Evolutionary conservation across 371 early-diverging fungal species (phyloP), one percentile per base, ranked within the genome.

Genomic region (Polyrhizophydium stewartii): DNA sequence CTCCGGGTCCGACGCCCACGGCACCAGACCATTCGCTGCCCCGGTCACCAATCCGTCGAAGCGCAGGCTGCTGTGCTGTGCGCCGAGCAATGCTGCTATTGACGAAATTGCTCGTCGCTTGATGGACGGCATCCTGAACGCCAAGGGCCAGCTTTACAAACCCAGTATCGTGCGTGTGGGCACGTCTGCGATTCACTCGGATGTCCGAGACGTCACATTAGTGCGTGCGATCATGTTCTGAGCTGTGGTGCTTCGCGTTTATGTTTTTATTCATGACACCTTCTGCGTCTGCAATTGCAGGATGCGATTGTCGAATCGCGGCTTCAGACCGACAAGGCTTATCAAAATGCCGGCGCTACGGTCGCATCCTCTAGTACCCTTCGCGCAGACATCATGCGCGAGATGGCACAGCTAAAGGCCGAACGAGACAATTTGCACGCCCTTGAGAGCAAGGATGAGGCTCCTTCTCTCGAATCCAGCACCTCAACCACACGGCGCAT

Each of bases 81-180:
- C 98, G 5, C 99, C 99, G 0, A 90, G 90, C 64, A 99, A 99
- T 70, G 97, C 97, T 0, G 99, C 98, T 0, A 92, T 94, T 32
- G 99, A 99, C 68, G 97, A 98, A 76, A 89, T 98, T 62, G 90
- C 91, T 0, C 60, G 76, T 22, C 65, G 83, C 45, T 52, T 87
- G 58, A 70, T 66, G 60, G 9, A 27, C 0, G 82, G 79, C n/a
- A 70, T 75, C n/a, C 40, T 49, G 25, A 60, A 71, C 55, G 51
- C 58, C 9, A 62, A 65, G 33, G 79, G 78, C 1, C 56, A 67
- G 22, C 67, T 71, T 5, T 82, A 79, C 24, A 69, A 67, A 1
- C 92, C 93, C 1, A 86, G 85, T 21, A 81, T 94, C 19, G 90
- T 96, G 0, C 91, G 94, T 33, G 80, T 96, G 16, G 96, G 95